A percentile compares a stretch with the other conserved stretches of the same genome.
Evolutionary conservation across 2,329 filamentous ascomycete genomes (phyloP).

Genomic region (Cytospora piceicola): DNA sequence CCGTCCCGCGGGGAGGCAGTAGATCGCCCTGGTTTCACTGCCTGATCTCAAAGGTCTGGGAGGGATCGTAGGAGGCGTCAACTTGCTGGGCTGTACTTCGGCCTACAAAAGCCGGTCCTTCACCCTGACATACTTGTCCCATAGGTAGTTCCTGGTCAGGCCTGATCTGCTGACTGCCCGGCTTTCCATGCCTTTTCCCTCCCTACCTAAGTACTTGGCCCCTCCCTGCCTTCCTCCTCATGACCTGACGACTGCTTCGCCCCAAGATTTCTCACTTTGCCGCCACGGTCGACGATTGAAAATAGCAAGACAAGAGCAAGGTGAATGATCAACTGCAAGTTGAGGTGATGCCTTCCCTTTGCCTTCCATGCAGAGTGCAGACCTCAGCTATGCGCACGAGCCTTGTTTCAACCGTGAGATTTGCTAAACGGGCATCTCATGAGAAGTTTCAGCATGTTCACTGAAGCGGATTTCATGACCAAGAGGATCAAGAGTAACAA

Average conservation of each 20-base stretch:
- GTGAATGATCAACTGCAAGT: too few species aligned
- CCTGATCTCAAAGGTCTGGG: not conserved
- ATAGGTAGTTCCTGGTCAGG: not conserved
- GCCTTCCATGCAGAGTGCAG: too few species aligned
- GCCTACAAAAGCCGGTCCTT: not conserved
- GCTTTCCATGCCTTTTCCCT: not conserved
- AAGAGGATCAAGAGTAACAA: too few species aligned
- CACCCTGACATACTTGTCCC: not conserved
- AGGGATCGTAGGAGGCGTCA: not conserved
- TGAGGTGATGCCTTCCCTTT: too few species aligned
- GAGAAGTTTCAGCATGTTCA: too few species aligned
- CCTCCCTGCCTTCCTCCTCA: not conserved
- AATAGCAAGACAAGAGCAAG: not conserved
- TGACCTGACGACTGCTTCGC: not conserved
- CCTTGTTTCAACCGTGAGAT: too few species aligned
- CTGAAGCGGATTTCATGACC: too few species aligned
- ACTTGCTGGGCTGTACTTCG: not conserved
- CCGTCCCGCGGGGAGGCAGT: not conserved
- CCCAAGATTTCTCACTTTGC: not conserved
- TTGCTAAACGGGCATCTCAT: too few species aligned
- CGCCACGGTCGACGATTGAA: not conserved
- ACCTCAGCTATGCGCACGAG: too few species aligned
- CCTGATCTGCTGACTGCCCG: not conserved
- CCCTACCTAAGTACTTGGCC: not conserved
- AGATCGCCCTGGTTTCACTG: not conserved